phyloP scores from a whole-genome alignment of 2,329 filamentous ascomycete species.

The Aspergillus luchuensis region DNA sequence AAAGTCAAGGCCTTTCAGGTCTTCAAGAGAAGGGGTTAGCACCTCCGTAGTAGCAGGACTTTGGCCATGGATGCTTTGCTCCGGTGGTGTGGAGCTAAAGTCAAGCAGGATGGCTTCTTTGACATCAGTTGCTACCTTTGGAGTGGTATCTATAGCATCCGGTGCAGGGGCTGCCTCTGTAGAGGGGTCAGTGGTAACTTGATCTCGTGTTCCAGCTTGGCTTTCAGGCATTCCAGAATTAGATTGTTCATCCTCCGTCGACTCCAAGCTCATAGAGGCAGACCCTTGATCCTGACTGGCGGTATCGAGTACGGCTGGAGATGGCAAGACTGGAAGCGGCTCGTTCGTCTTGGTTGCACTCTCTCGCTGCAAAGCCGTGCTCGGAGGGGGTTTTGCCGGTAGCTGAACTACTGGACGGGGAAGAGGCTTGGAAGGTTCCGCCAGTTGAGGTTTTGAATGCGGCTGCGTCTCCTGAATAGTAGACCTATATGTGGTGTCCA shows the following conservation, averaged over 20 bases:
- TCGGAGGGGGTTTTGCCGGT: not conserved
- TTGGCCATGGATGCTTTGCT: not conserved
- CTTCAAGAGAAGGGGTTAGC: conserved; percentile 21
- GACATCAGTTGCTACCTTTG: not conserved
- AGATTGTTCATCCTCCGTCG: not conserved
- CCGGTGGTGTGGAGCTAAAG: conserved; percentile 19
- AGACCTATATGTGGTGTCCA: not conserved
- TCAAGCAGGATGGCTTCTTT: conserved; percentile 25
- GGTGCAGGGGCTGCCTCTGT: not conserved
- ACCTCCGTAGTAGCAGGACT: not conserved
- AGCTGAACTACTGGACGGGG: not conserved
- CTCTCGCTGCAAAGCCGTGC: not conserved
- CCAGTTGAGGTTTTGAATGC: not conserved
- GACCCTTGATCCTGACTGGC: not conserved
- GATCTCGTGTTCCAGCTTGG: not conserved
- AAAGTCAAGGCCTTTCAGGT: conserved; percentile 27
- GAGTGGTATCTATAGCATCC: not conserved
- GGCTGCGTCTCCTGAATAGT: not conserved
- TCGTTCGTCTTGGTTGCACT: not conserved
- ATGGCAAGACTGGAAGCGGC: not conserved
- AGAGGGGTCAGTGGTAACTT: not conserved
- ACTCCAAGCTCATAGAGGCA: not conserved
- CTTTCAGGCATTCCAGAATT: not conserved
- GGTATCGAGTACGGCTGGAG: not conserved
- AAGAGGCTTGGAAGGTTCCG: not conserved